Base-by-base conservation (phyloP, 805 yeast species). In the Yarrowia yakushimensis region DNA sequence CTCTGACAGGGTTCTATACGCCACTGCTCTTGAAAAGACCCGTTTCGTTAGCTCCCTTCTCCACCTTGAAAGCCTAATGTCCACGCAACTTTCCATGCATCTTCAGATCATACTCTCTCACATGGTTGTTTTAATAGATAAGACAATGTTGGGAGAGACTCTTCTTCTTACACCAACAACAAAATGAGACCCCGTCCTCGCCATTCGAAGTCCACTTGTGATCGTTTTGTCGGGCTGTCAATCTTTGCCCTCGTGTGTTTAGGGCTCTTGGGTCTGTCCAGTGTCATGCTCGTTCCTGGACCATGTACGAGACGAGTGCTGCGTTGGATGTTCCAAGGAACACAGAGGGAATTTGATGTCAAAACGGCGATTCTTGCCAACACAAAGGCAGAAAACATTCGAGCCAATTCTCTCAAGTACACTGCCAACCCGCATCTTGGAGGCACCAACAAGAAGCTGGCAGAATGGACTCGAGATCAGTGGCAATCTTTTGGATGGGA, bases 221-320 rank as follows among this genome's bases (percentile, higher is more conserved):
- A 43, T 8, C 61, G 61, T 10, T 55, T 55, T 22, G 48, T 41
- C 4, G 61, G 48, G 3, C 61, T 55, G 22, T 55, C 65, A 20
- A 34, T 60, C 1, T 34, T 83, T 22, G 88, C 88, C 1, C 64
- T 84, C 1, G 60, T 79, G 2, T 82, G 84, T 50, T 73, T 84
- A 33, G 69, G 83, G 15, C 77, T 81, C 2, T 84, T n/a, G n/a
- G n/a, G n/a, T n/a, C n/a, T n/a, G n/a, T n/a, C 88, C 70, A 82
- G 88, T 41, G 76, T 89, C 55, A 82, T 86, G 0, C 91, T 91
- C 71, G 77, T 90, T 13, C 97, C 97, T 1, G 74, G 97, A 63
- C 89, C 97, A 1, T 88, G 96, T 1, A 76, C 90, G 18, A 83
- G 87, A 55, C 77, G 96, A 66, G 97, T 91, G 72, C 83, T 88